Evolutionary conservation across 768 basidiomycete species (phyloP).

Genomic region (Lentinula edodes): DNA sequence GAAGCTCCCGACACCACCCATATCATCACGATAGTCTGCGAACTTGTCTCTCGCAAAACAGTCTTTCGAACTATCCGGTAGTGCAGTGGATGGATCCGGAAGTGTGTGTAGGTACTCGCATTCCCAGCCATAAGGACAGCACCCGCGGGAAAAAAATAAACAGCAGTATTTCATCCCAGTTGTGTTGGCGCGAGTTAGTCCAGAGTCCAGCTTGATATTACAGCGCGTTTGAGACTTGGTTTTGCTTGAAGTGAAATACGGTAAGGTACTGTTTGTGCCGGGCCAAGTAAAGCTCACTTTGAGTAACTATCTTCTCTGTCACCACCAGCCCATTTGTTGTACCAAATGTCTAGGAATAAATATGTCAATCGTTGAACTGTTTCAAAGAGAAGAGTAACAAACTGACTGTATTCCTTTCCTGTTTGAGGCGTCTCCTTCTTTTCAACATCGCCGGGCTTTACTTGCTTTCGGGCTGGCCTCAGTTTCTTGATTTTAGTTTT

Average conservation of each 20-base stretch:
- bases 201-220: slow-evolving; percentile 80
- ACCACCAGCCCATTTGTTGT: slow-evolving; percentile 99
- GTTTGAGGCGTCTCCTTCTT: slow-evolving; percentile 87
- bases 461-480: slow-evolving; percentile 91
- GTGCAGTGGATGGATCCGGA: slow-evolving; percentile 58
- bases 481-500: slow-evolving; percentile 53
- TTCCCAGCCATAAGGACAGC: slow-evolving; percentile 97
- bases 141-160: slow-evolving; percentile 92
- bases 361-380: background rate
- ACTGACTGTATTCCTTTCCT: slow-evolving; percentile 94
- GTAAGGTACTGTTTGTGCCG: background rate
- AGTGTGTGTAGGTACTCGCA: slow-evolving; percentile 94
- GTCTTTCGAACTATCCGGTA: slow-evolving; percentile 92
- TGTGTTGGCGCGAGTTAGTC: slow-evolving; percentile 92
- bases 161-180: slow-evolving; percentile 91
- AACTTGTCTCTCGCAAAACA: slow-evolving; percentile 98
- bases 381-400: background rate
- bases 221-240: slow-evolving; percentile 92
- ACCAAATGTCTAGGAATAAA: slow-evolving; percentile 78
- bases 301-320: slow-evolving; percentile 96
- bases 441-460: slow-evolving; percentile 84
- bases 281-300: slow-evolving; percentile 50
- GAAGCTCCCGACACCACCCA: slow-evolving; percentile 99
- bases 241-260: slow-evolving; percentile 49
- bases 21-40: slow-evolving; percentile 95